These are phyloP conservation scores for Ottelia alismoides DNA, from an alignment of 106 monocot species.

Conservation along the genomic window DNA sequence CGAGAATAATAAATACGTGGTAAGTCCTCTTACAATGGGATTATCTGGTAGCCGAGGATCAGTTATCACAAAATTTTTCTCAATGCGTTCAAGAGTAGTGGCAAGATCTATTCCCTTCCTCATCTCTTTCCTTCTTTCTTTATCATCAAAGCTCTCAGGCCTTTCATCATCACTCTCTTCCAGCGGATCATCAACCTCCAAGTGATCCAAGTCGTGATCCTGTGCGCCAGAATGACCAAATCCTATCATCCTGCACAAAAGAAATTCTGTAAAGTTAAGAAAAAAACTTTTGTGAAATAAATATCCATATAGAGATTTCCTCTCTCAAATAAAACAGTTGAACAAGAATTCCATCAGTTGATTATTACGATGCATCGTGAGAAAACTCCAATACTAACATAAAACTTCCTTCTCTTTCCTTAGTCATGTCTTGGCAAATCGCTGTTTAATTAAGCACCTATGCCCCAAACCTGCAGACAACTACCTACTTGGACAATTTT, in stretches of 20 bases:
- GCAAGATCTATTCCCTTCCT: slow-evolving; percentile 97
- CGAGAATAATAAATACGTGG: neutral
- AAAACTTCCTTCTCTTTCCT: no score
- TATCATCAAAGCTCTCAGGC: slow-evolving; percentile 79
- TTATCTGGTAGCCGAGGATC: slow-evolving; percentile 98
- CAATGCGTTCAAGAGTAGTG: slow-evolving; percentile 94
- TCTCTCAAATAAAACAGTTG: no score
- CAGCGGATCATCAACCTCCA: slow-evolving; percentile 31
- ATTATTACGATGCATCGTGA: no score
- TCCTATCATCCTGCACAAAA: slow-evolving; percentile 55
- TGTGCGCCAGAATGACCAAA: slow-evolving; percentile 31
- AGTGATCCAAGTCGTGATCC: slow-evolving; percentile 25
- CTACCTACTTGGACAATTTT: no score
- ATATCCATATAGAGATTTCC: no score
- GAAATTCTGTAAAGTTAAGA: neutral
- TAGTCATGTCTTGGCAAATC: no score
- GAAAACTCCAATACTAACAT: no score
- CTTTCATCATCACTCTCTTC: slow-evolving; percentile 76
- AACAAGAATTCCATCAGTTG: no score
- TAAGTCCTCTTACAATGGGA: slow-evolving; percentile 70
- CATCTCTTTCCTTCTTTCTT: slow-evolving; percentile 83
- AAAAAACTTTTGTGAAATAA: no score
- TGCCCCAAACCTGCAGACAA: no score
- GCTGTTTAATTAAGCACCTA: no score
- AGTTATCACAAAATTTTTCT: slow-evolving; percentile 99